Base-by-base conservation (phyloP, 306 rosid genomes). In the Luffa acutangula region DNA sequence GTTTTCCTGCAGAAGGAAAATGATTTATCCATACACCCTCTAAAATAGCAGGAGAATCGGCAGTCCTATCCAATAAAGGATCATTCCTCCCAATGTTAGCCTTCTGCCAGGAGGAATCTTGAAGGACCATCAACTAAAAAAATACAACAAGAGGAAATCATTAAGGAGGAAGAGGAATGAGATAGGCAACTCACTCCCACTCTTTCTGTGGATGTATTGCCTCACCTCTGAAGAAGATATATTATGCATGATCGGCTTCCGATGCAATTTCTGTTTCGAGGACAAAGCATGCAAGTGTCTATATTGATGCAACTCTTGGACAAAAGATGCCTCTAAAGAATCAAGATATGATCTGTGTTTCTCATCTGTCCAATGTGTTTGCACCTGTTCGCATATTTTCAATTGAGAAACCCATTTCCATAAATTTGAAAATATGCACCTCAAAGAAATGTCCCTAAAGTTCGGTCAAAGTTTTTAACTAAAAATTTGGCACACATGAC, bases 271-370 rank as follows among this genome's bases (percentile, higher is more conserved):
- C 83, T 80, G 83, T 75, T 84, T 86, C 46, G 79, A 75, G 62
- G 80, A 45, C 85, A 67, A 77, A 79, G 82, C 81, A 58, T 78
- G 83, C 79, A 85, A 82, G 37, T 0, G 73, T 77, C 86, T 79
- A 65, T 90, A 86, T 48, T 7, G 82, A 74, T 88, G 87, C 85
- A 94, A 83, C 52, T 87, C 85, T 59, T 88, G 86, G 69, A 92
- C 90, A 83, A 94, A 94, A 53, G 98, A 91, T 64, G 97, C 86
- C 83, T 94, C 95, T 81, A 94, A 84, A 69, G 92, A 89, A 80
- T 82, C 84, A 83, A 94, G 83, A 86, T 91, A 94, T 85, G 33
- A 84, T 21, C 84, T 84, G 69, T 94, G 98, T 85, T 83, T 83
- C 84, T 94, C 89, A 84, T 94, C 84, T 73, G 98, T 94, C 98